Percentiles rank a stretch among this genome's conserved stretches.
phyloP scores from a whole-genome alignment of 768 basidiomycete genomes.

The Mrakia hoshinonis region DNA sequence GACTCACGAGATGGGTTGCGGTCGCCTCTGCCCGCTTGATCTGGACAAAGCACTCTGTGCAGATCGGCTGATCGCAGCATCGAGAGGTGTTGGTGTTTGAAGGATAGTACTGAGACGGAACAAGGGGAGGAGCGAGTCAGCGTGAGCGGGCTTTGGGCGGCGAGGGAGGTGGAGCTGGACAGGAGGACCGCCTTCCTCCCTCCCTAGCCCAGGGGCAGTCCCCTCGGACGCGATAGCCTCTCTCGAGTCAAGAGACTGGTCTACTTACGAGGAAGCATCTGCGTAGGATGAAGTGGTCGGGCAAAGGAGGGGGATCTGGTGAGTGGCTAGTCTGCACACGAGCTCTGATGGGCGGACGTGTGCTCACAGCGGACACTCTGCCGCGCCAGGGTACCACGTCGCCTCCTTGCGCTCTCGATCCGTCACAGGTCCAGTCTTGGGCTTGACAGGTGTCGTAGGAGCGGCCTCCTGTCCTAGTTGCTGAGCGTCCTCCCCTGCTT shows the following conservation, averaged over 20 bases:
- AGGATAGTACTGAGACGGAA: conserved; percentile 72
- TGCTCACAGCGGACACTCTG: conserved; percentile 88
- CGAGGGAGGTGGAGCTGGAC: neutral
- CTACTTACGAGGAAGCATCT: conserved; percentile 11
- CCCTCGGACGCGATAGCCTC: neutral
- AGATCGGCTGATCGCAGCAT: conserved; percentile 97
- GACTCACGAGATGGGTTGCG: conserved; percentile 70
- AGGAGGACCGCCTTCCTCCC: neutral
- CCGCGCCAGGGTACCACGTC: conserved; percentile 68
- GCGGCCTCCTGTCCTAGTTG: neutral
- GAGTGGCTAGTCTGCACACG: neutral
- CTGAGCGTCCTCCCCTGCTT: conserved; percentile 10
- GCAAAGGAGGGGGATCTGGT: conserved; percentile 10
- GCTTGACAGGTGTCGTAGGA: neutral
- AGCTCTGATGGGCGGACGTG: neutral
- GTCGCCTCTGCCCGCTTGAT: conserved; percentile 96
- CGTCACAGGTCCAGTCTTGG: conserved; percentile 9
- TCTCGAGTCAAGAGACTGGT: neutral
- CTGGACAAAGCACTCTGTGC: conserved; percentile 98
- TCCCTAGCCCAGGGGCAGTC: neutral
- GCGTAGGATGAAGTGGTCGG: conserved; percentile 30
- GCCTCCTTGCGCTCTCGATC: conserved; percentile 53
- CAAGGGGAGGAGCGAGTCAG: conserved; percentile 26
- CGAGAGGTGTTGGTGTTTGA: conserved; percentile 93
- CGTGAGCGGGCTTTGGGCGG: neutral